Percentiles rank a stretch among this genome's conserved stretches.
These are phyloP conservation scores for Yarrowia sp. DNA, from an alignment of 805 yeast genomes.

Conservation along the genomic window DNA sequence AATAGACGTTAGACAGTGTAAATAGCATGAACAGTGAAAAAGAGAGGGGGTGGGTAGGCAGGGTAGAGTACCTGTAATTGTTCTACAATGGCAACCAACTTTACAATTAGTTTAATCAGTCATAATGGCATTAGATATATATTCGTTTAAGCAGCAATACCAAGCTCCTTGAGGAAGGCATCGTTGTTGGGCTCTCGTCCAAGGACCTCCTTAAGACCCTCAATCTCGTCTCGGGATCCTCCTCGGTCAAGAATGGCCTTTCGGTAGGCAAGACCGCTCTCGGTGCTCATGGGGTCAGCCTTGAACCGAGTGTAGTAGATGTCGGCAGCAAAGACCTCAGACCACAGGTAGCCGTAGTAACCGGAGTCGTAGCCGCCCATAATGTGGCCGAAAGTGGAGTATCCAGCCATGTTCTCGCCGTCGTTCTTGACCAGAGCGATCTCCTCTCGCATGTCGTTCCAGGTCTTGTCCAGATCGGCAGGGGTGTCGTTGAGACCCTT, in stretches of 20 bases:
- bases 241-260: slow-evolving; percentile 74
- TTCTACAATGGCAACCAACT: too few species aligned
- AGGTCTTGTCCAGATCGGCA: slow-evolving; percentile 58
- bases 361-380: slow-evolving; percentile 89
- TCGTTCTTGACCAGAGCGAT: slow-evolving; percentile 65
- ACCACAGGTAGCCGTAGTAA: slow-evolving; percentile 86
- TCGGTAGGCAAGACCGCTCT: slow-evolving; percentile 71
- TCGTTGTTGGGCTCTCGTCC: slow-evolving; percentile 78
- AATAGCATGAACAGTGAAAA: slow-evolving; percentile 13
- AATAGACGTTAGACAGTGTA: slow-evolving; percentile 40
- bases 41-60: not conserved
- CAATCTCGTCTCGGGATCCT: slow-evolving; percentile 74
- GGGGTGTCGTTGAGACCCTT: slow-evolving; percentile 45
- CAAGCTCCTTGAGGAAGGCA: slow-evolving; percentile 61
- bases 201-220: slow-evolving; percentile 66
- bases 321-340: slow-evolving; percentile 85
- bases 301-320: slow-evolving; percentile 76
- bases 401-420: slow-evolving; percentile 58
- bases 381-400: slow-evolving; percentile 77
- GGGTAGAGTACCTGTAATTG: too few species aligned
- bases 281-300: slow-evolving; percentile 67
- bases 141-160: slow-evolving; percentile 29
- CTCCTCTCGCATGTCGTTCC: slow-evolving; percentile 72
- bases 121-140: not conserved
- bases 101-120: too few species aligned